Percentiles rank a stretch among this genome's conserved stretches.
Evolutionary conservation across 495 filamentous ascomycete genomes (phyloP).

Genomic region (Baudoinia panamericana): DNA sequence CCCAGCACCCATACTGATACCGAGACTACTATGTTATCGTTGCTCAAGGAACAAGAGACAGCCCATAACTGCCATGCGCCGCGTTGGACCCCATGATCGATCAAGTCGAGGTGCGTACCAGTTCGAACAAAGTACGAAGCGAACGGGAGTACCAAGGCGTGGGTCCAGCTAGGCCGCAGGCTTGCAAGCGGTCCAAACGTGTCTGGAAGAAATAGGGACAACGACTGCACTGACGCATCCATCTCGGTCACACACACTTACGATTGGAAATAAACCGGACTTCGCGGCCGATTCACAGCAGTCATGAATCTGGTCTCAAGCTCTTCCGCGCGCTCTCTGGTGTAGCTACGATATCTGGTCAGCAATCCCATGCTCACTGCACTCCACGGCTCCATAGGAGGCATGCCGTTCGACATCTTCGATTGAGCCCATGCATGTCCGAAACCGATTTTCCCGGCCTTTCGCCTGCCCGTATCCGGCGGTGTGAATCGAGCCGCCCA

Average conservation of each 20-base stretch:
- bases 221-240: too few relatives aligned
- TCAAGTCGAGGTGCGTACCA: too few relatives aligned
- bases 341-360: neutral
- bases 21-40: too few relatives aligned
- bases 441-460: neutral
- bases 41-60: too few relatives aligned
- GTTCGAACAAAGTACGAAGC: too few relatives aligned
- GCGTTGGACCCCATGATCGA: too few relatives aligned
- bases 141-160: too few relatives aligned
- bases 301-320: neutral
- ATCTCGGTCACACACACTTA: too few relatives aligned
- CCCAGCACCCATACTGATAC: too few relatives aligned
- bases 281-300: neutral
- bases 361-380: neutral
- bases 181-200: constrained; percentile 1
- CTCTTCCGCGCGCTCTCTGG: neutral
- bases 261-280: neutral
- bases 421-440: neutral
- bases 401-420: neutral
- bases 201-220: too few relatives aligned
- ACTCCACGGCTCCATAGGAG: neutral
- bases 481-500: neutral
- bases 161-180: too few relatives aligned
- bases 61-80: too few relatives aligned
- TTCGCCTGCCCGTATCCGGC: neutral